Base-by-base conservation (phyloP, 176 grass and related monocot species). In the Dendrocalamus sinicus region DNA sequence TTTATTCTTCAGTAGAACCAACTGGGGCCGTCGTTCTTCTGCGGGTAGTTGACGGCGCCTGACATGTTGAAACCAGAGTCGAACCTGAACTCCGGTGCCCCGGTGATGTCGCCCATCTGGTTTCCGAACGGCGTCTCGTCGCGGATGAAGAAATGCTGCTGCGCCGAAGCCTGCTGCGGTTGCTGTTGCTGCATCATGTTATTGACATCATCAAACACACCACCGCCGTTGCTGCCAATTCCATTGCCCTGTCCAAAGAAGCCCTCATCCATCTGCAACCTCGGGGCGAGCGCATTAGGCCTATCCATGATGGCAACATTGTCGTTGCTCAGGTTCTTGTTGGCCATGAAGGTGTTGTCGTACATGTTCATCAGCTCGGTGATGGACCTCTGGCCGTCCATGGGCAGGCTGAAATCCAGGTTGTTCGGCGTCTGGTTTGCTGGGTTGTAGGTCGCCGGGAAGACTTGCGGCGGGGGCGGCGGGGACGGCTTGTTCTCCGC, bases 291-390 rank as follows among this genome's bases (percentile, higher is more conserved):
- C 5, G 75, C 32, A 88, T 76, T 88, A 61, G 84, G 64, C 83
- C 88, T 87, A 35, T 91, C 86, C 72, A 86, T 82, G 72, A 92
- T 89, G n/a, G 60, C 40, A 75, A 84, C 77, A 17, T 67, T 85
- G 26, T 88, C 82, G 85, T 85, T 73, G 76, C 79, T 41, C 20
- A 89, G 63, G 83, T 44, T 89, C 81, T 91, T 96, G 91, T 47
- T 90, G 13, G 30, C 28, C 39, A 76, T 83, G 59, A 70, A 74
- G 69, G 73, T 91, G 77, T 12, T 85, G n/a, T 99, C 92, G 7
- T 99, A 96, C 70, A 91, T 88, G 78, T 84, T 90, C 96, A 99
- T 99, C 89, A 99, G 89, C 70, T 92, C 88, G 5, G 87, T 59
- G 53, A 96, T 94, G 53, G 86, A 78, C 64, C 91, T 94, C 86